Conservation (phyloP, 805 yeast species). For the Candida railenensis region DNA sequence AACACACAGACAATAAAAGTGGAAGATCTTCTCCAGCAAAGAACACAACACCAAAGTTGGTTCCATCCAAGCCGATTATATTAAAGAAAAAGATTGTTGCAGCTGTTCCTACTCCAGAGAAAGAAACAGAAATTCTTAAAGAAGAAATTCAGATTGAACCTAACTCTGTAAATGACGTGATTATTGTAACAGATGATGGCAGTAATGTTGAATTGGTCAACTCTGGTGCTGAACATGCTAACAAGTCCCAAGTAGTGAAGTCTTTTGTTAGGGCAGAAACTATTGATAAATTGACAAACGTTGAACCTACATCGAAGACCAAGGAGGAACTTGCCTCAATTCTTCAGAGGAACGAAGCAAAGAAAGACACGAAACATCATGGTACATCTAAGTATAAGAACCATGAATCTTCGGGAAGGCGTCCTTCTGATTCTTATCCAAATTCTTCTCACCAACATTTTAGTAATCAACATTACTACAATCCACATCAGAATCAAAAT, state of each 20-base stretch:
- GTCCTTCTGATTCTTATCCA: neutral
- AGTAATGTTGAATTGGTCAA: neutral
- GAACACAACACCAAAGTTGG: slow-evolving; percentile 24
- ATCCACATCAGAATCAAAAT: slow-evolving; percentile 1
- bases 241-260: neutral
- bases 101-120: neutral
- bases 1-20: slow-evolving; percentile 12
- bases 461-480: neutral
- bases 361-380: slow-evolving; percentile 10
- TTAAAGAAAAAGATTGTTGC: slow-evolving; percentile 31
- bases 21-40: slow-evolving; percentile 15
- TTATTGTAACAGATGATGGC: neutral
- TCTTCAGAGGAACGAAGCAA: slow-evolving; percentile 5
- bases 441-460: neutral
- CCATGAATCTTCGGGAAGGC: neutral
- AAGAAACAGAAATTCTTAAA: neutral
- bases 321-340: slow-evolving; percentile 6
- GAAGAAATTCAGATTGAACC: neutral
- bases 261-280: neutral
- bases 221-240: neutral
- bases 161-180: neutral
- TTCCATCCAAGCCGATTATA: slow-evolving; percentile 31
- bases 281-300: neutral
- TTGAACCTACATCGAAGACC: slow-evolving; percentile 4
- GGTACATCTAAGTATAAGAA: slow-evolving; percentile 5